phyloP scores from a whole-genome alignment of 305 asterid genomes.

The Fraxinus albicans region DNA sequence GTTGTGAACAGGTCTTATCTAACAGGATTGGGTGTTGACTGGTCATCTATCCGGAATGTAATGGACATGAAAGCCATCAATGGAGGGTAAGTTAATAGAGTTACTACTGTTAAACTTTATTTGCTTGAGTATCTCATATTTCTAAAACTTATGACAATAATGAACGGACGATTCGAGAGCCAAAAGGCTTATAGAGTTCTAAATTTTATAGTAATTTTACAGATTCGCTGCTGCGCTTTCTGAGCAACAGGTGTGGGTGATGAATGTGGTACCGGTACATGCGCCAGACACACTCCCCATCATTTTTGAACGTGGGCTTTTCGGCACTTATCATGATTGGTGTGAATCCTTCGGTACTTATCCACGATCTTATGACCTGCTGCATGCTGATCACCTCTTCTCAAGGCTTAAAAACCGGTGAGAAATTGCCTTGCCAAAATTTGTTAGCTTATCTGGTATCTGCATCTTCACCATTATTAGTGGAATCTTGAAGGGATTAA shows the following conservation, averaged over 20 bases:
- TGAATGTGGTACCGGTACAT: constrained; percentile 85
- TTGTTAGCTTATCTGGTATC: not conserved
- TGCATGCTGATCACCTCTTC: constrained; percentile 98
- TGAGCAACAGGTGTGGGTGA: constrained; percentile 78
- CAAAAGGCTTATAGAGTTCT: not conserved
- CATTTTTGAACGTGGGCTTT: constrained; percentile 84
- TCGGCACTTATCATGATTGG: constrained; percentile 90
- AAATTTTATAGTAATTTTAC: constrained; percentile 21
- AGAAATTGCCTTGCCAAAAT: constrained; percentile 7
- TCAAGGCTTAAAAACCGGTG: constrained; percentile 96
- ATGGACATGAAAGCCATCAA: constrained; percentile 95
- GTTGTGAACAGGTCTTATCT: constrained; percentile 78
- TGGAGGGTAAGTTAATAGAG: constrained; percentile 71
- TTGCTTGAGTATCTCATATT: not conserved
- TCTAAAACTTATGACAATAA: not conserved
- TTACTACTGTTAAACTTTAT: not conserved
- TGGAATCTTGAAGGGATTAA: not conserved
- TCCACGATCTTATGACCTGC: constrained; percentile 89
- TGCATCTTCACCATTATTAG: not conserved
- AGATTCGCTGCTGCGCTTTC: constrained; percentile 94
- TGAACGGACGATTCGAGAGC: not conserved
- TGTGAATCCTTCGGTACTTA: constrained; percentile 89
- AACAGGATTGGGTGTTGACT: constrained; percentile 76
- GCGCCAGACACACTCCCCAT: constrained; percentile 89
- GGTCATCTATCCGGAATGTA: constrained; percentile 74